Percentiles rank a stretch among this genome's conserved stretches.
These are phyloP conservation scores for Pyrenochaeta sp. DNA, from an alignment of 2,329 filamentous ascomycete species.

Conservation along the genomic window DNA sequence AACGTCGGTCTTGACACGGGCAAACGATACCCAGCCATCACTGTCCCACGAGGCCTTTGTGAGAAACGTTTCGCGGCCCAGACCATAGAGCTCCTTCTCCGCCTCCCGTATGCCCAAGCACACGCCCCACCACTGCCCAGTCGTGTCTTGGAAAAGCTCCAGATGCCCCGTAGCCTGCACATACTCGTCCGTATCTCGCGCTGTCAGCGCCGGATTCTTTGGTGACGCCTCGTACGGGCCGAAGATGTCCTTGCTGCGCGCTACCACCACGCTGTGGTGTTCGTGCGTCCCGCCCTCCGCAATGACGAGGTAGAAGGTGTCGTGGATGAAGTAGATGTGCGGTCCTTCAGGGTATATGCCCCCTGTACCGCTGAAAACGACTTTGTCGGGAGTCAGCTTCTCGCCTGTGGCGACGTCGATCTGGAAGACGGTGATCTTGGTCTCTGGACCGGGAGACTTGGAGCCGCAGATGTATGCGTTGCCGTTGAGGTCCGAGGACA, in stretches of 20 bases:
- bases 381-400: constrained; percentile 15
- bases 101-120: constrained; percentile 15
- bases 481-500: constrained; percentile 20
- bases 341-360: constrained; percentile 42
- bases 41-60: constrained; percentile 11
- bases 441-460: constrained; percentile 12
- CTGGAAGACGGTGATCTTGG: constrained; percentile 27
- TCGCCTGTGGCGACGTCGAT: constrained; percentile 39
- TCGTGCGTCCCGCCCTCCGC: constrained; percentile 37
- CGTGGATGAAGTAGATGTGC: constrained; percentile 43
- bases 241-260: constrained; percentile 14
- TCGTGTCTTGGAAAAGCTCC: constrained; percentile 16
- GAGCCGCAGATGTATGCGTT: constrained; percentile 31
- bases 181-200: constrained; percentile 16
- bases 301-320: constrained; percentile 43
- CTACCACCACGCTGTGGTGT: constrained; percentile 17
- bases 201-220: constrained; percentile 16
- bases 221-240: constrained; percentile 20
- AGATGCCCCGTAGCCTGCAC: constrained; percentile 22
- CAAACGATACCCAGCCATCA: constrained; percentile 19
- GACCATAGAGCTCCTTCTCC: constrained; percentile 7
- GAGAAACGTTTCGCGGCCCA: constrained; percentile 21
- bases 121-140: constrained; percentile 21
- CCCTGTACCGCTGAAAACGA: constrained; percentile 44
- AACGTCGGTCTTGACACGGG: constrained; percentile 5